Evolutionary conservation across 2,329 filamentous ascomycete species (phyloP).

Genomic region (Exophiala sp.): DNA sequence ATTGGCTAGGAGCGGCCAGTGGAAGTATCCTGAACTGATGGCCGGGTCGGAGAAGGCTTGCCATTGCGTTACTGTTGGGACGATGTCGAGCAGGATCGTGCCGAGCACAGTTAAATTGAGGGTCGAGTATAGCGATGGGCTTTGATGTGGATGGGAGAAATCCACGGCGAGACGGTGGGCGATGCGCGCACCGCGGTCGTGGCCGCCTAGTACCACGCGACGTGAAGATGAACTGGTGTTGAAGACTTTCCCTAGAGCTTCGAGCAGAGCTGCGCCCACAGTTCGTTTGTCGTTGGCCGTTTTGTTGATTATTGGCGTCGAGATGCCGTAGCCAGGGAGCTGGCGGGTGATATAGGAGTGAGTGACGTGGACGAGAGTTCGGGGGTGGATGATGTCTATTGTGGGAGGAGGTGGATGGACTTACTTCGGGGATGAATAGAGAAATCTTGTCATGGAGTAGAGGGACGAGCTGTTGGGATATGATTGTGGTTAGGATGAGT

Average conservation of each 20-base stretch:
- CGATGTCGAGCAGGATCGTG: constrained; percentile 45
- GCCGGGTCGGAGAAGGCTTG: constrained; percentile 36
- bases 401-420: not conserved
- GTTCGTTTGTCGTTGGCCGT: constrained; percentile 35
- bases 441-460: constrained; percentile 19
- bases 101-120: constrained; percentile 37
- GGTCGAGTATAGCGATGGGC: constrained; percentile 7
- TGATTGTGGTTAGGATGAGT: not conserved
- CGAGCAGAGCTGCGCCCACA: constrained; percentile 41
- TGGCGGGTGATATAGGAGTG: not conserved
- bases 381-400: not conserved
- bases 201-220: constrained; percentile 43
- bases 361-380: not conserved
- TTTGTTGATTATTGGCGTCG: constrained; percentile 21
- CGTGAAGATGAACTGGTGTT: constrained; percentile 25
- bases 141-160: constrained; percentile 23
- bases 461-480: constrained; percentile 19
- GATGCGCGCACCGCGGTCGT: constrained; percentile 48
- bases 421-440: constrained; percentile 26
- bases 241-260: constrained; percentile 36
- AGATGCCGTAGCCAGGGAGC: constrained; percentile 29
- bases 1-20: constrained; percentile 50
- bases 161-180: constrained; percentile 47
- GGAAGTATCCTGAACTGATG: constrained; percentile 40
- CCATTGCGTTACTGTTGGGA: constrained; percentile 47